phyloP scores from a whole-genome alignment of 2,329 filamentous ascomycete species.

The Aureobasidium sp. region DNA sequence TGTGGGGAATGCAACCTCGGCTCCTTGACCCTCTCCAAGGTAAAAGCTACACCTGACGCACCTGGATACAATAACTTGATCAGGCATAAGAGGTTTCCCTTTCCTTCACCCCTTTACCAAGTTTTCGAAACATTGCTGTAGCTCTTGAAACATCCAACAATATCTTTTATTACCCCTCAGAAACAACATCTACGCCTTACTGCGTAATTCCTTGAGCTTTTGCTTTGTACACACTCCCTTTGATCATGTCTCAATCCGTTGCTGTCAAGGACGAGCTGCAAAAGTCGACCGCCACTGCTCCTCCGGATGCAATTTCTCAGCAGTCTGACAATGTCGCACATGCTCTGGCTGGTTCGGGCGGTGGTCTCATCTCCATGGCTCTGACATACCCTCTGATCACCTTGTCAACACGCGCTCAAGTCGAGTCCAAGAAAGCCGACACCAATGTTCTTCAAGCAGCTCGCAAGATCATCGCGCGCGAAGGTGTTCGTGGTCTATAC shows the following conservation, averaged over 20 bases:
- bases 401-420: conserved; percentile 92
- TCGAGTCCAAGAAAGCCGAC: conserved; percentile 89
- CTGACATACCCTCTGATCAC: conserved; percentile 98
- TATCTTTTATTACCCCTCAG: not conserved
- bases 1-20: conserved; percentile 13
- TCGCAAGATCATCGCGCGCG: conserved; percentile 79
- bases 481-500: conserved; percentile 84
- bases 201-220: not conserved
- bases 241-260: conserved; percentile 34
- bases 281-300: conserved; percentile 18
- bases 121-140: not conserved
- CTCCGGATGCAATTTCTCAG: conserved; percentile 57
- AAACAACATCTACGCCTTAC: not conserved
- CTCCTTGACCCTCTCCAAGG: not conserved
- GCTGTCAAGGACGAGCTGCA: conserved; percentile 24
- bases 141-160: not conserved
- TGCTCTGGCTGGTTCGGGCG: conserved; percentile 80
- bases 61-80: conserved; percentile 10
- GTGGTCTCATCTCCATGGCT: conserved; percentile 90
- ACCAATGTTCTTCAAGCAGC: conserved; percentile 78
- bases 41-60: conserved; percentile 11
- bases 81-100: conserved; percentile 4
- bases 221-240: not conserved
- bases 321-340: conserved; percentile 97
- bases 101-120: not conserved